Evolutionary conservation across 441 rosid genomes (phyloP).

Genomic region (Aleurites moluccanus): DNA sequence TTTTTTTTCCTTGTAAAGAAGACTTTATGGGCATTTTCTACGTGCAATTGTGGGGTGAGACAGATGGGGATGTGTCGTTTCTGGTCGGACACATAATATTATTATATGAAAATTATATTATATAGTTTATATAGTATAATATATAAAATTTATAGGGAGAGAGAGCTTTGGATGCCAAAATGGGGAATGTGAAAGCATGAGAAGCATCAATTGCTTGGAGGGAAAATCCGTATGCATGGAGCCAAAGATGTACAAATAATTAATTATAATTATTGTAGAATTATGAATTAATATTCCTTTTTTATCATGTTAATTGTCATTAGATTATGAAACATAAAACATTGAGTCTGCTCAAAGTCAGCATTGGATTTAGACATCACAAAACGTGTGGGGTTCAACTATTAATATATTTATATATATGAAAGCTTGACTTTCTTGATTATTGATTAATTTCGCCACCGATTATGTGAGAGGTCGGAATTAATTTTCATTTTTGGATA

Average conservation of each 20-base stretch:
- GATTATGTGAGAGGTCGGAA: too few relatives aligned
- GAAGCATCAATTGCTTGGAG: conserved; percentile 45
- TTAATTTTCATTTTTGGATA: too few relatives aligned
- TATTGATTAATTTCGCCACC: neutral
- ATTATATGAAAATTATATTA: neutral
- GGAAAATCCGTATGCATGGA: conserved; percentile 53
- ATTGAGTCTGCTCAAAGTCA: conserved; percentile 27
- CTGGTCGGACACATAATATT: conserved; percentile 24
- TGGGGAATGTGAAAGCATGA: conserved; percentile 50
- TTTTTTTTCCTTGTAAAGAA: neutral
- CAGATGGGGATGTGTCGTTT: conserved; percentile 21
- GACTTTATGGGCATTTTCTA: neutral
- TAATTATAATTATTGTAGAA: conserved; percentile 18
- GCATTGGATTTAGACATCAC: conserved; percentile 21
- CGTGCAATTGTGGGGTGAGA: neutral
- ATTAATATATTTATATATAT: too few relatives aligned
- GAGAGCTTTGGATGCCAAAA: conserved; percentile 60
- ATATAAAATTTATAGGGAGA: conserved; percentile 14
- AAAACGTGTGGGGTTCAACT: conserved; percentile 24
- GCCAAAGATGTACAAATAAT: conserved; percentile 52
- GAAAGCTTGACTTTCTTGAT: neutral
- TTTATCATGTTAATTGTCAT: neutral
- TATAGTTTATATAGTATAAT: neutral
- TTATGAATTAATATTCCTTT: conserved; percentile 11
- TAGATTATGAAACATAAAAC: conserved; percentile 3